These are phyloP conservation scores for Pyrenula massariospora DNA, from an alignment of 495 filamentous ascomycete species.

Conservation along the genomic window DNA sequence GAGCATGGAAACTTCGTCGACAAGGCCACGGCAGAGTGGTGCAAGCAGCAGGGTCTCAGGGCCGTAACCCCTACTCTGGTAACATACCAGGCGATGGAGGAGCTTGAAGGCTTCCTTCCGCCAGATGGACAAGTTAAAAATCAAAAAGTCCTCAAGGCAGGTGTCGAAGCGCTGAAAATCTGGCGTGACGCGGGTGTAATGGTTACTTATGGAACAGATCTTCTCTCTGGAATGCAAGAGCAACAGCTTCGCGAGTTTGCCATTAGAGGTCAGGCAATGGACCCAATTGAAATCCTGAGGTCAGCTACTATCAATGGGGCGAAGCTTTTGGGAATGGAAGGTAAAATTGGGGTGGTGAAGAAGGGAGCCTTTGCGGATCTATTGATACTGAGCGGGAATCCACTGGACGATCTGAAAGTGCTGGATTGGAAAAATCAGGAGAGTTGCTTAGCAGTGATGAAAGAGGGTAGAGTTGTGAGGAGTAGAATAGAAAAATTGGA, in stretches of 20 bases:
- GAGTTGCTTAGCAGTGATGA: conserved; percentile 31
- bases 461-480: conserved; percentile 33
- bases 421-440: conserved; percentile 32
- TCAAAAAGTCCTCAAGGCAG: conserved; percentile 27
- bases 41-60: conserved; percentile 26
- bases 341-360: conserved; percentile 31
- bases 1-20: conserved; percentile 47
- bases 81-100: conserved; percentile 36
- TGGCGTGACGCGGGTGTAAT: conserved; percentile 33
- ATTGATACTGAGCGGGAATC: conserved; percentile 31
- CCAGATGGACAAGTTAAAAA: conserved; percentile 31
- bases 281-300: conserved; percentile 28
- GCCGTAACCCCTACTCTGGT: conserved; percentile 42
- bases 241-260: conserved; percentile 39
- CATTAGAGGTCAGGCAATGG: conserved; percentile 29
- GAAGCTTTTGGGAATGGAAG: conserved; percentile 27
- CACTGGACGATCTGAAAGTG: conserved; percentile 38
- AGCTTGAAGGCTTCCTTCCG: conserved; percentile 30
- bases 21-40: conserved; percentile 31
- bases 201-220: conserved; percentile 45
- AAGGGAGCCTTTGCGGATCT: conserved; percentile 28
- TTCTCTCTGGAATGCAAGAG: conserved; percentile 32
- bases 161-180: conserved; percentile 30
- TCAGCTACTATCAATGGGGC: conserved; percentile 41
- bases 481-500: conserved; percentile 8